Evolutionary conservation across 2,329 filamentous ascomycete genomes (phyloP), one percentile per base, ranked within the genome.

Genomic region (Xylariaceae sp.): DNA sequence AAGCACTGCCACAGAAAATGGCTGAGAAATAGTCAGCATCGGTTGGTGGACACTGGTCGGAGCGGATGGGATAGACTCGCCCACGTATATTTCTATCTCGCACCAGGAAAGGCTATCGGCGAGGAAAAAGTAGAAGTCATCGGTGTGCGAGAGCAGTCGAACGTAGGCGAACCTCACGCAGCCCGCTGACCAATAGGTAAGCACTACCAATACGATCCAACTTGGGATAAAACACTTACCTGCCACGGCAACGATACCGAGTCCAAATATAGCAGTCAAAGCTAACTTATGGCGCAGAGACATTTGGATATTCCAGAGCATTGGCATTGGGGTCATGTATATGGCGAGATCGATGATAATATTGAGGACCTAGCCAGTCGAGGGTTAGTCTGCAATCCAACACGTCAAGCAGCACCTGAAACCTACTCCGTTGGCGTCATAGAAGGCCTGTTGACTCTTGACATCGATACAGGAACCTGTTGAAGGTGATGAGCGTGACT

Each of bases 31-130:
- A n/a, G 19, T 39, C 18, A 39, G 37, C 13, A 13, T 13, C 8
- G 30, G 30, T 19, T 9, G 17, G 33, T 17, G 15, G 11, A 28
- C 3, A 6, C 2, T 26, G 19, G 15, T 8, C 7, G 11, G 11
- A 11, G 22, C 22, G 13, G 16, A 32, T 32, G 30, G 30, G 30
- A n/a, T 15, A 8, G 11, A 35, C 42, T 36, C 29, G 40, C 42
- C 37, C 6, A 47, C 33, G 26, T 47, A 43, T n/a, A 47, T 41
- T 38, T 47, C 44, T 6, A 44, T 38, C 18, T 40, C 38, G 15
- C 44, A 47, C 44, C 44, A 47, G 12, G 43, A 44, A 15, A 47
- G 44, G 3, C 40, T 38, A n/a, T 47, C 44, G 16, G 41, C 44
- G 12, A 43, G 41, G 17, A 37, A 35, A 34, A 43, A 47, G 31